A percentile compares a stretch with the other conserved stretches of the same genome.
These are phyloP conservation scores for Irpex rosettiformis DNA, from an alignment of 1,284 basidiomycete species.

Conservation along the genomic window DNA sequence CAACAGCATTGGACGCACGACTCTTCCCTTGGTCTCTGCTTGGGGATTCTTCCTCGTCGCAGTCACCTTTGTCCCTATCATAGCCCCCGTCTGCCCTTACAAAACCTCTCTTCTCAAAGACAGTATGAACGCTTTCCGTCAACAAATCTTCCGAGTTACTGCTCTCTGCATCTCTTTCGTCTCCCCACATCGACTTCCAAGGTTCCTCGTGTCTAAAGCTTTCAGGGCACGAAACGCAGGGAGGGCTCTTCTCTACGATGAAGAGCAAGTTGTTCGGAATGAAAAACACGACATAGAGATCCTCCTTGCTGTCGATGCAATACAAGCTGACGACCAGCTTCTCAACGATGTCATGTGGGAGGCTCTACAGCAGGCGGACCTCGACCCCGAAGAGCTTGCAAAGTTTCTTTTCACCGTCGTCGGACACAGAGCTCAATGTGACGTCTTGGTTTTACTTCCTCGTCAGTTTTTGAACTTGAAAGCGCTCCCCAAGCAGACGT, in stretches of 20 bases:
- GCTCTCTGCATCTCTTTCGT: background rate
- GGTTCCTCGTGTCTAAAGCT: background rate
- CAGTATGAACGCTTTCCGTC: background rate
- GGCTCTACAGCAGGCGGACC: background rate
- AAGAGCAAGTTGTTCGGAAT: background rate
- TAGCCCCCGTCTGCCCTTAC: conserved; percentile 1
- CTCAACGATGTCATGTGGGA: background rate
- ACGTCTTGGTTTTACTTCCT: background rate
- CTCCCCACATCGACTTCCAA: background rate
- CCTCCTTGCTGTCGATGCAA: background rate
- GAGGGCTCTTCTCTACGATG: background rate
- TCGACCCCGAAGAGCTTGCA: background rate
- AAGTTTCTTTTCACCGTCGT: background rate
- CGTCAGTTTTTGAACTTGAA: background rate
- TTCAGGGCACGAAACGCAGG: background rate
- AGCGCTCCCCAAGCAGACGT: background rate
- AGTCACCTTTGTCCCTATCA: background rate
- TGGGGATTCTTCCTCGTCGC: background rate
- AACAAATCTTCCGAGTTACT: background rate
- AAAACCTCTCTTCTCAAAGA: background rate
- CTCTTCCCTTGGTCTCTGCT: background rate
- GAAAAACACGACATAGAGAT: background rate
- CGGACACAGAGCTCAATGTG: background rate
- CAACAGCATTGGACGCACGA: background rate
- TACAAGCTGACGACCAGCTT: background rate